These are phyloP conservation scores for Ilyonectria sp. DNA, from an alignment of 2,329 filamentous ascomycete genomes.

Conservation along the genomic window DNA sequence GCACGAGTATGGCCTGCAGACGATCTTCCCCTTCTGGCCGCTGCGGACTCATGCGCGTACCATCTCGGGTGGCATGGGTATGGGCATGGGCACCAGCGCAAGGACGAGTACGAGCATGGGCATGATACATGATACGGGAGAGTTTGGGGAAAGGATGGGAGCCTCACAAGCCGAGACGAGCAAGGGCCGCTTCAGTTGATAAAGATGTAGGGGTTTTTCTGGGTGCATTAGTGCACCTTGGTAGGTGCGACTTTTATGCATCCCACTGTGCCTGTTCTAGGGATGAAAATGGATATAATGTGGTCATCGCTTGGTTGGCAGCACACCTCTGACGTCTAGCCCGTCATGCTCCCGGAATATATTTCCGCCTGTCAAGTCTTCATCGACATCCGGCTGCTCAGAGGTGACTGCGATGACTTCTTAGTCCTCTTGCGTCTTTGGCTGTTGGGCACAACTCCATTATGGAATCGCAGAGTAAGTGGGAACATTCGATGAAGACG, in stretches of 20 bases:
- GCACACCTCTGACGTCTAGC: constrained; percentile 8
- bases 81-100: constrained; percentile 1
- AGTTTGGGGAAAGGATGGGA: constrained; percentile 11
- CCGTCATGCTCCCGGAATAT: constrained; percentile 8
- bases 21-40: constrained; percentile 19
- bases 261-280: not conserved
- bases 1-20: constrained; percentile 19
- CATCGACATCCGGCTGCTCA: too few relatives aligned
- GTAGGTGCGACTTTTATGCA: too few relatives aligned
- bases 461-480: too few relatives aligned
- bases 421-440: too few relatives aligned
- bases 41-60: constrained; percentile 14
- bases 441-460: too few relatives aligned
- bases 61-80: constrained; percentile 10
- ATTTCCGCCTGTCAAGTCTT: too few relatives aligned
- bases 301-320: constrained; percentile 13
- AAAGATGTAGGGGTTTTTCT: too few relatives aligned
- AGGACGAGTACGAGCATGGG: not conserved
- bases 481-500: too few relatives aligned
- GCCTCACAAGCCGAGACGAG: constrained; percentile 17
- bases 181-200: constrained; percentile 1
- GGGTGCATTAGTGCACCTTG: too few relatives aligned
- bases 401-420: too few relatives aligned
- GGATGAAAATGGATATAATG: constrained; percentile 12
- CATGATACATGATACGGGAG: constrained; percentile 11